Conservation (phyloP, 257 asterid genomes). For the Solanum pinnatisectum region DNA sequence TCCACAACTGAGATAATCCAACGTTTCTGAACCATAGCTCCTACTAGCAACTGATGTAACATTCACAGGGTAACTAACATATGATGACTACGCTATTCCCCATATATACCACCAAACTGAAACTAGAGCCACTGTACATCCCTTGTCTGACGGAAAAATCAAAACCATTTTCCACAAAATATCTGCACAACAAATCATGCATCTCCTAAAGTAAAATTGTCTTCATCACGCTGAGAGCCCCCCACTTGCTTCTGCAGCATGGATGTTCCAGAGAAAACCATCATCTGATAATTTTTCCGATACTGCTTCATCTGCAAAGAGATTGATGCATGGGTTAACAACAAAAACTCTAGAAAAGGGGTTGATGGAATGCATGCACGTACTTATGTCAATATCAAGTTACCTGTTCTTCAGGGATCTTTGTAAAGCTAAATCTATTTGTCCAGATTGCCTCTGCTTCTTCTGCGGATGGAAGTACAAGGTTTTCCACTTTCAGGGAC, state of each 20-base stretch:
- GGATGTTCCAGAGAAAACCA: slow-evolving; percentile 68
- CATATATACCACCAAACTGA: slow-evolving; percentile 9
- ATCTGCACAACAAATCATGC: slow-evolving; percentile 1
- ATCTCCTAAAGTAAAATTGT: neutral
- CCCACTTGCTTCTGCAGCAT: slow-evolving; percentile 45
- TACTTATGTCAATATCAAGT: neutral
- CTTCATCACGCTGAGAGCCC: slow-evolving; percentile 10
- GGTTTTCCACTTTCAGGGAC: slow-evolving; percentile 24
- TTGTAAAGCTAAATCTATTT: slow-evolving; percentile 32
- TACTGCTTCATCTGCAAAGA: slow-evolving; percentile 45
- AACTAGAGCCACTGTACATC: neutral
- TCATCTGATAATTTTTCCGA: slow-evolving; percentile 41
- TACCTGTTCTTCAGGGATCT: slow-evolving; percentile 28
- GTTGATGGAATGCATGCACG: neutral
- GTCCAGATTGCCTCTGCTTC: slow-evolving; percentile 52
- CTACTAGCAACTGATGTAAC: neutral
- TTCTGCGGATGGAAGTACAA: slow-evolving; percentile 54
- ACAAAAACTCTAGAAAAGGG: neutral
- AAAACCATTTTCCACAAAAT: neutral
- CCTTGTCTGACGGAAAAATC: neutral
- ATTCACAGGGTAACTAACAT: neutral
- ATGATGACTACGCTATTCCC: neutral
- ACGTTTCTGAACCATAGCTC: neutral
- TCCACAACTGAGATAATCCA: neutral
- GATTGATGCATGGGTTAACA: neutral